Conservation (phyloP, 495 filamentous ascomycete species). For the Tuber magnatum region DNA sequence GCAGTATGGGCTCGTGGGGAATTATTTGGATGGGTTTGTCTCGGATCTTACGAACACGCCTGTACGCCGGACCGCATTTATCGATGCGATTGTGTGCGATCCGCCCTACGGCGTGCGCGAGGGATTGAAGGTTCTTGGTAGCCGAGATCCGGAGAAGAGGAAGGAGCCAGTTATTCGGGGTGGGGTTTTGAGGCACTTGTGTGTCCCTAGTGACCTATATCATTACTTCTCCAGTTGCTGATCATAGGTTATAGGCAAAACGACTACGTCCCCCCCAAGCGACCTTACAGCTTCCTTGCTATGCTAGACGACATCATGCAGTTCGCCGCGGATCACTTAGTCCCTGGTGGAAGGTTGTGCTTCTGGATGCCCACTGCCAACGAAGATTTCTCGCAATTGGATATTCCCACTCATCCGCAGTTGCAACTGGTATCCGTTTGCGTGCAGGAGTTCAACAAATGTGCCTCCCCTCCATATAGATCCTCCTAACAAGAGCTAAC, state of each 20-base stretch:
- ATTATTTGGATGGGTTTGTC: slow-evolving; percentile 68
- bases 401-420: slow-evolving; percentile 67
- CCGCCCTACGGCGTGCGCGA: slow-evolving; percentile 97
- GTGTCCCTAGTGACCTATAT: slow-evolving; percentile 34
- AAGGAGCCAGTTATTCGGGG: slow-evolving; percentile 59
- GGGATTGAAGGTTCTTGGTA: slow-evolving; percentile 78
- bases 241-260: slow-evolving; percentile 48
- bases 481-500: slow-evolving; percentile 6
- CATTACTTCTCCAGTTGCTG: not conserved
- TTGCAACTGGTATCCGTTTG: slow-evolving; percentile 71
- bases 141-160: slow-evolving; percentile 56
- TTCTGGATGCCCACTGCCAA: slow-evolving; percentile 98
- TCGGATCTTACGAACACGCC: slow-evolving; percentile 88
- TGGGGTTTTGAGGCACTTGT: slow-evolving; percentile 65
- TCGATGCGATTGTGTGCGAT: slow-evolving; percentile 94
- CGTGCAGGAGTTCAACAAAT: slow-evolving; percentile 80
- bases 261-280: slow-evolving; percentile 81
- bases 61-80: slow-evolving; percentile 54
- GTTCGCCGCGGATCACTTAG: slow-evolving; percentile 70
- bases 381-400: slow-evolving; percentile 64
- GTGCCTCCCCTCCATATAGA: slow-evolving; percentile 46
- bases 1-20: slow-evolving; percentile 64
- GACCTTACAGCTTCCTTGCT: slow-evolving; percentile 80
- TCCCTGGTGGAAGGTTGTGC: slow-evolving; percentile 70
- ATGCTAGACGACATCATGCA: slow-evolving; percentile 83